Base-by-base conservation (phyloP, 2,329 filamentous ascomycete genomes). In the Penicillium aurantiogriseum region DNA sequence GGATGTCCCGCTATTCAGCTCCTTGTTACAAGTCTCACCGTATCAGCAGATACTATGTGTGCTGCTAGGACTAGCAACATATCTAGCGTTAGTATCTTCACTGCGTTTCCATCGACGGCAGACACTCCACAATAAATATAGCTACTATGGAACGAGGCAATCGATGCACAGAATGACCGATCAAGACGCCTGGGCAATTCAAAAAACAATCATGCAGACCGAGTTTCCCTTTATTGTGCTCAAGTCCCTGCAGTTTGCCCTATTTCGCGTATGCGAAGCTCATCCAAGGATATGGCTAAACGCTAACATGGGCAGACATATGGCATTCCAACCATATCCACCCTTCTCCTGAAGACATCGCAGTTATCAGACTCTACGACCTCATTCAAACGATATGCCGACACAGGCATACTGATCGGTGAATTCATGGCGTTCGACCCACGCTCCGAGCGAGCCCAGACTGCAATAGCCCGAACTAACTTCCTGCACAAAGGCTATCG, bases 191-290 rank as follows among this genome's bases (percentile, higher is more conserved):
- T 31, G 29, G 29, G 67, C 74, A 15, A 84, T 86, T 33, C 72
- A 80, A 45, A 73, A 69, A 46, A 73, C 74, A 29, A 64, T 84
- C 3, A 69, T 72, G 10, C 73, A 80, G 43, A 71, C 80, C 6
- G 84, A 87, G 60, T 87, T 86, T 58, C 84, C 84, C 0, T 79
- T 75, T 43, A 76, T 78, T 0, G 77, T 75, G 42, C 64, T 76
- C 5, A 83, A 80, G 48, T 78, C 81, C 2, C 67, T 85, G 8
- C 79, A 84, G 52, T 85, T 86, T 69, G 83, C 84, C 0, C 73
- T 87, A 3, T 85, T 87, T 66, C 81, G 80, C 64, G 81, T 81
- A 64, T 8, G 48, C 11, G 33, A 7, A 25, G 10, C 21, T 17
- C 21, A n/a, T 9, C 10, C 23, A 19, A 21, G 10, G 10, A 27